Base-by-base conservation (phyloP, 2,329 filamentous ascomycete species). In the Neonectria hederae region DNA sequence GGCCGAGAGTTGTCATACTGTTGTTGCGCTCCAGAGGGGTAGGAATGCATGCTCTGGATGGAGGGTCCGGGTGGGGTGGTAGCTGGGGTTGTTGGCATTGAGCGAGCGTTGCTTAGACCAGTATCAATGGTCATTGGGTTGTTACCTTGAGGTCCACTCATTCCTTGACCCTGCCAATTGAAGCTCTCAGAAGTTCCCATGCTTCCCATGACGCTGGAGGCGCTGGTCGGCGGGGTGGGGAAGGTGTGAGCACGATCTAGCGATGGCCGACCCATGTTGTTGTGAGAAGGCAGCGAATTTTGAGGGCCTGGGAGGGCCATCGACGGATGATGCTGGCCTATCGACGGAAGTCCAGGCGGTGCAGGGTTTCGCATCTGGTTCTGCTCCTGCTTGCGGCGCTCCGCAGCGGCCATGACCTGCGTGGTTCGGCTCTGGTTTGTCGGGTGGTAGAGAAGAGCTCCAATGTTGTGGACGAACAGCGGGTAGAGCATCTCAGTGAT, bases 381-480 rank as follows among this genome's bases (percentile, higher is more conserved):
- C 56, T 87, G 83, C 72, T 93, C 90, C 70, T 91, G 84, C 76
- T 94, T 92, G 75, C 93, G 88, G 70, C 91, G 88, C 75, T 94
- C 91, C 6, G 89, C 90, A 30, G 93, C 93, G 70, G 93, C 92
- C 89, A 97, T 95, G 59, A 97, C 93, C 76, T 93, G 90, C 79
- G 90, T 94, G 51, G 91, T 93, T 71, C 93, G 86, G 69, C 83
- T 92, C 76, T 94, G 91, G 77, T 97, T 97, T 43, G 92, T 91
- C 0, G 96, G 95, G 77, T 98, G 95, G 79, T 97, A 98, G 54
- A 98, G 87, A 69, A 98, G 85, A 62, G 93, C 92, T 65, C 93
- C 93, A 76, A 98, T 98, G 80, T 98, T 97, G 80, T 98, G 94
- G 42, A 98, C 96, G 78, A 99, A 99, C 53, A 99, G 84, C 56